These are phyloP conservation scores for Botrytis cinerea DNA, from an alignment of 2,329 filamentous ascomycete genomes.

Conservation along the genomic window DNA sequence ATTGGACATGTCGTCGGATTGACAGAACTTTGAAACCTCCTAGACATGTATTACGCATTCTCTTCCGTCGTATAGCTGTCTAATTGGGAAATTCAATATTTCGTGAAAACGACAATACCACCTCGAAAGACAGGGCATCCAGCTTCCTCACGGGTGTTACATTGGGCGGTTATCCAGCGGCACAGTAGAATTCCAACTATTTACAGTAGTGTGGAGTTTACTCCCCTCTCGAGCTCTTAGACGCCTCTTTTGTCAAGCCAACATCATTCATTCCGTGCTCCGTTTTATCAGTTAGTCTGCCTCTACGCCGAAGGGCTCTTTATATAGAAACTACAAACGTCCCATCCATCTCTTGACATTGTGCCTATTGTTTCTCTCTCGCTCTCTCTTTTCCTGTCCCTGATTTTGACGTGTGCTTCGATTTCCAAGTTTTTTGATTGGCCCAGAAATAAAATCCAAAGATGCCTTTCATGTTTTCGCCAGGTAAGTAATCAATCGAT, in stretches of 20 bases:
- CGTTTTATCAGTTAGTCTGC: not conserved
- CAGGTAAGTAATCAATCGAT: conserved; percentile 11
- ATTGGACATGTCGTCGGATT: not conserved
- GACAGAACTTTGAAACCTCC: not conserved
- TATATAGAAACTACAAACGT: not conserved
- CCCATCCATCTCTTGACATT: not conserved
- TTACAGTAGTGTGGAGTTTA: conserved; percentile 1
- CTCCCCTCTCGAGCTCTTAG: not conserved
- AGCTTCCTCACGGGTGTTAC: not conserved
- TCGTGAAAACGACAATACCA: not conserved
- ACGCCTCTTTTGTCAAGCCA: conserved; percentile 1
- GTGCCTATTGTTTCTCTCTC: not conserved
- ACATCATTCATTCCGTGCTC: not conserved
- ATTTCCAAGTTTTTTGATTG: not conserved
- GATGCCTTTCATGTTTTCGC: conserved; percentile 24
- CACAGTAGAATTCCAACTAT: conserved; percentile 1
- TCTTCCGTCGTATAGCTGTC: not conserved
- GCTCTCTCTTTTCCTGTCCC: not conserved
- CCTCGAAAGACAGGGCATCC: not conserved
- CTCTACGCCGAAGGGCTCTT: not conserved
- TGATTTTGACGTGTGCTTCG: no score
- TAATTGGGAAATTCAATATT: not conserved
- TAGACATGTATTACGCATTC: not conserved
- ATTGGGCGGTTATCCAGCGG: conserved; percentile 17
- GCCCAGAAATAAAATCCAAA: not conserved